Base-by-base conservation (phyloP, 2,329 filamentous ascomycete genomes). In the Colletotrichum sp. region DNA sequence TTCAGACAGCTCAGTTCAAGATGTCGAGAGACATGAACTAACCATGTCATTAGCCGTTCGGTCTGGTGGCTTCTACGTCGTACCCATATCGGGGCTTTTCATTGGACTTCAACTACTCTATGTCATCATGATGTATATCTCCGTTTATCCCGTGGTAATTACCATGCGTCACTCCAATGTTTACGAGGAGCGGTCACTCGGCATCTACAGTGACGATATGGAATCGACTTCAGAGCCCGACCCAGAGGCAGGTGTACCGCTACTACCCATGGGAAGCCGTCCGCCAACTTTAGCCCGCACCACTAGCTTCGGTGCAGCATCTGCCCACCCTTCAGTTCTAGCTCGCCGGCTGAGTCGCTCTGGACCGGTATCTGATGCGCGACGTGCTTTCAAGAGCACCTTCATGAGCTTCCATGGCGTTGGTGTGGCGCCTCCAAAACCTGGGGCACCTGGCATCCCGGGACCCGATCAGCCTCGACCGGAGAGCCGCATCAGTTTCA, bases 121-220 rank as follows among this genome's bases (percentile, higher is more conserved):
- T 79, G 86, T 93, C 13, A 87, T 93, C 72, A 92, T 93, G 86
- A 93, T 93, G 90, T 94, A 93, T 81, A 90, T 93, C 39, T 91
- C 91, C 1, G 90, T 89, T 3, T 93, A 92, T 75, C 92, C 92
- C 0, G 88, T 93, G 24, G 89, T 90, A 32, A 91, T 93, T 72
- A 92, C 90, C 1, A 90, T 93, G 84, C 89, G 93, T n/a, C 91
- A 93, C 81, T 93, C 92, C 44, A 95, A 95, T 80, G 90, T 94
- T 24, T 95, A 95, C 80, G 93, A 95, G 81, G 93, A 95, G 80
- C 87, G 92, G 8, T 92, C 91, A 0, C 85, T 95, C 3, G 92
- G 92, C 0, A 89, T 93, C 34, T 91, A 92, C 74, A 84, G 84
- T 34, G 84, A 86, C 26, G 84, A 84, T 28, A 79, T 64, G 5